Conservation (phyloP, 371 early-diverging fungal species). For the Apophysomyces elegans region DNA sequence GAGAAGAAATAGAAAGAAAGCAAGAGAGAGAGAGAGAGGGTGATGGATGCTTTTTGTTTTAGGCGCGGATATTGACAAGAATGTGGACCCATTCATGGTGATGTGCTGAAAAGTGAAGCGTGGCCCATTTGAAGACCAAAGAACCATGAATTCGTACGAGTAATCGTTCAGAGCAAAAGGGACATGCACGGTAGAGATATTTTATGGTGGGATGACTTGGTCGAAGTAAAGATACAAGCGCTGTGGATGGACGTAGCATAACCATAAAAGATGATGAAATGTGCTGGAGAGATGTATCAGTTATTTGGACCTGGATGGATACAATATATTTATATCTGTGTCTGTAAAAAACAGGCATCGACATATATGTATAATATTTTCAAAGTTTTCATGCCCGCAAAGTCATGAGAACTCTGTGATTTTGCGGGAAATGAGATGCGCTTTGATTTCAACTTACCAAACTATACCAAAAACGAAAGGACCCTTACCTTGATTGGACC, state of each 20-base stretch:
- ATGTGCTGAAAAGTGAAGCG: constrained; percentile 16
- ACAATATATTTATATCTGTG: no score
- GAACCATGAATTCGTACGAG: constrained; percentile 17
- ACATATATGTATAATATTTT: neutral
- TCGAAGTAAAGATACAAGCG: constrained; percentile 8
- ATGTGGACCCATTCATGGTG: constrained; percentile 20
- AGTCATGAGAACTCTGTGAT: neutral
- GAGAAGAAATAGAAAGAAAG: no score
- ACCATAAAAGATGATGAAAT: neutral
- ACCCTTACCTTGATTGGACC: no score
- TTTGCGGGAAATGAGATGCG: neutral
- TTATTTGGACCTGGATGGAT: no score
- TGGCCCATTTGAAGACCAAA: constrained; percentile 17
- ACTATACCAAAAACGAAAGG: no score
- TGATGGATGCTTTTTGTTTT: neutral
- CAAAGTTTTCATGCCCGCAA: neutral
- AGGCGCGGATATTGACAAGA: constrained; percentile 17
- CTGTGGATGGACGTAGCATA: constrained; percentile 2
- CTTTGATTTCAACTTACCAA: neutral
- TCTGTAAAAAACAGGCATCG: neutral
- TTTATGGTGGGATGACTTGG: constrained; percentile 12
- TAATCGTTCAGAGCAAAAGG: constrained; percentile 15
- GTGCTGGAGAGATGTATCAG: neutral
- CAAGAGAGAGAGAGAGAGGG: no score
- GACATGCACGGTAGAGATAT: constrained; percentile 16